Evolutionary conservation across 495 filamentous ascomycete genomes (phyloP), one percentile per base, ranked within the genome.

Genomic region (Aspergillus haitiensis): DNA sequence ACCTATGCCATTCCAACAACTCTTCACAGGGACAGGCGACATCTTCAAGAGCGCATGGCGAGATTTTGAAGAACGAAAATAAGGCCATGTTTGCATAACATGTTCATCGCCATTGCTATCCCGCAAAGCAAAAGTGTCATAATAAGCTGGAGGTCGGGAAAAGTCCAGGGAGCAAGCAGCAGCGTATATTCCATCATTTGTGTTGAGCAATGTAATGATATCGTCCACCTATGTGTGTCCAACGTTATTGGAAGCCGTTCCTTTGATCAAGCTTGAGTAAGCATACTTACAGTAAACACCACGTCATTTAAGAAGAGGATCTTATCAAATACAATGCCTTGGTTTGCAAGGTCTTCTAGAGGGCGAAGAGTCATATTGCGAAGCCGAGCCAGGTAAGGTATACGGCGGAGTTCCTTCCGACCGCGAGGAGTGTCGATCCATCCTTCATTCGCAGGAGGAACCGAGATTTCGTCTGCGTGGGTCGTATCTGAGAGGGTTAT

Each of bases 1-100:
- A 86, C 78, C 72, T 67, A 93, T 87, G 45, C 91, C 90, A 54
- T 94, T 94, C 91, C 91, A 96, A 70, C 91, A 96, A 56, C 86
- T 89, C 33, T 70, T 73, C 0, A 95, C 90, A 2, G 85, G 87
- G 7, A 93, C 80, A 0, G 89, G 84, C 4, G 72, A 60, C 60
- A 81, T 77, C 5, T 61, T 64, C 31, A 79, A 72, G 33, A 91
- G 73, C 0, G 88, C 84, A 9, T 79, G 66, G 36, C 84, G 78
- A 9, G 90, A 90, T 12, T 67, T 69, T 0, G 73, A 63, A 3
- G 87, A 81, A 33, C 81, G 77, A 65, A 96, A 96, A 73, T 87
- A 95, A 0, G 92, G 92, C 84, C 88, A 95, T 21, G 81, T 87
- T 57, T 84, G 79, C 58, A 84, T 83, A 7, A 85, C 70, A 13